Percentiles rank a stretch among this genome's conserved stretches.
Evolutionary conservation across 2,329 filamentous ascomycete species (phyloP).

Genomic region (Simplicillium sp.): DNA sequence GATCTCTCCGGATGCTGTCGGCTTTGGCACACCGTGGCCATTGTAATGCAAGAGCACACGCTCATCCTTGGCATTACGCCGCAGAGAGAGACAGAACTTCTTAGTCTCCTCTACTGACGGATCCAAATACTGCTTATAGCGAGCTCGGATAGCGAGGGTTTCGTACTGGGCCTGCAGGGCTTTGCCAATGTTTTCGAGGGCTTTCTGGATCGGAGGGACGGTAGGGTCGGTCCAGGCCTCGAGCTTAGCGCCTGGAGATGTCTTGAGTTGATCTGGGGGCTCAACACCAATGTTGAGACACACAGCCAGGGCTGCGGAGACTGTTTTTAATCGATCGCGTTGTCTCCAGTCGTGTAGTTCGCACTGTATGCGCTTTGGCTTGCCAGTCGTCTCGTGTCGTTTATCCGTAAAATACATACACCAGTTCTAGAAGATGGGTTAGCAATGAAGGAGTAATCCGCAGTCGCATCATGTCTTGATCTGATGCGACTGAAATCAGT

Average conservation of each 20-base stretch:
- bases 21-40: constrained; percentile 91
- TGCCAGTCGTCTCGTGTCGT: constrained; percentile 87
- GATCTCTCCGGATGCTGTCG: constrained; percentile 90
- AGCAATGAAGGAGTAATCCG: no score
- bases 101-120: constrained; percentile 96
- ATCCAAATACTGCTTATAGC: constrained; percentile 94
- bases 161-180: constrained; percentile 95
- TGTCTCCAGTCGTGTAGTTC: constrained; percentile 91
- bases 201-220: constrained; percentile 68
- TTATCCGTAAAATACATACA: constrained; percentile 99
- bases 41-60: constrained; percentile 98
- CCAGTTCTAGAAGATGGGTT: constrained; percentile 58
- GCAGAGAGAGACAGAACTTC: constrained; percentile 84
- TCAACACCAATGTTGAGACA: constrained; percentile 97
- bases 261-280: constrained; percentile 93
- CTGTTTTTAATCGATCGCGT: constrained; percentile 91
- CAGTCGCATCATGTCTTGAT: neutral
- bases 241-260: constrained; percentile 82
- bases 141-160: constrained; percentile 85
- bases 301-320: constrained; percentile 86
- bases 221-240: constrained; percentile 97
- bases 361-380: constrained; percentile 59
- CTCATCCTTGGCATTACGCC: constrained; percentile 91
- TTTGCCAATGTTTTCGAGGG: constrained; percentile 90
- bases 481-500: constrained; percentile 1